phyloP scores from a whole-genome alignment of 345 rosid genomes.

The Raphanus raphanistrum region DNA sequence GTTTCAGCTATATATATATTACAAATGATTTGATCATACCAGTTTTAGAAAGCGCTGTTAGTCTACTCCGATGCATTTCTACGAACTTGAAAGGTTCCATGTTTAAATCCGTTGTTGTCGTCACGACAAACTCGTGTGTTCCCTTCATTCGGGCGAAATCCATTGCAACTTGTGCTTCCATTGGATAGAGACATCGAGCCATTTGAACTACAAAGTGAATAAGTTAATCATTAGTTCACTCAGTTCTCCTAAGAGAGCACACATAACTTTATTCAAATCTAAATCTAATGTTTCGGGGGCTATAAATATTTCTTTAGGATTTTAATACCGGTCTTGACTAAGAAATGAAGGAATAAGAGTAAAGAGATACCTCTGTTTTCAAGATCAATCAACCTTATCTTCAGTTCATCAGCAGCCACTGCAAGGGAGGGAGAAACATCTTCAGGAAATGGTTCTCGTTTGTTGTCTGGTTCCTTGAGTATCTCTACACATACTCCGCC shows the following conservation, averaged over 20 bases:
- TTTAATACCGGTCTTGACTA: too few species aligned
- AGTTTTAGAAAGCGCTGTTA: constrained; percentile 70
- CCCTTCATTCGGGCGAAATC: constrained; percentile 65
- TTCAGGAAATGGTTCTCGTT: constrained; percentile 53
- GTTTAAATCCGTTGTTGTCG: constrained; percentile 48
- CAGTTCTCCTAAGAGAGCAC: background rate
- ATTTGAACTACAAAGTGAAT: constrained; percentile 55
- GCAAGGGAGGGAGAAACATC: constrained; percentile 66
- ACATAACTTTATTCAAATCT: background rate
- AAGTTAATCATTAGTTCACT: constrained; percentile 19
- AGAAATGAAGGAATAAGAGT: background rate
- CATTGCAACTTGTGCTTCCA: constrained; percentile 76
- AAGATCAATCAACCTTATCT: constrained; percentile 56
- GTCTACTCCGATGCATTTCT: constrained; percentile 63
- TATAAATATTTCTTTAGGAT: too few species aligned
- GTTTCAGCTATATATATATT: background rate
- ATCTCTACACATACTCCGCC: constrained; percentile 72
- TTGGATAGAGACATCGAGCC: constrained; percentile 71
- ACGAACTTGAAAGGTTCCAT: constrained; percentile 63
- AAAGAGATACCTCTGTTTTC: constrained; percentile 72
- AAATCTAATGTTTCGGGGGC: background rate
- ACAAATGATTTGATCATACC: constrained; percentile 43
- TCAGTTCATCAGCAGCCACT: constrained; percentile 62
- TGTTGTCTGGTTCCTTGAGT: constrained; percentile 59
- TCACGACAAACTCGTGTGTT: constrained; percentile 55